Percentiles rank a stretch among this genome's conserved stretches.
Conservation (phyloP, 2,329 filamentous ascomycete species). For the Emergomyces africanus region DNA sequence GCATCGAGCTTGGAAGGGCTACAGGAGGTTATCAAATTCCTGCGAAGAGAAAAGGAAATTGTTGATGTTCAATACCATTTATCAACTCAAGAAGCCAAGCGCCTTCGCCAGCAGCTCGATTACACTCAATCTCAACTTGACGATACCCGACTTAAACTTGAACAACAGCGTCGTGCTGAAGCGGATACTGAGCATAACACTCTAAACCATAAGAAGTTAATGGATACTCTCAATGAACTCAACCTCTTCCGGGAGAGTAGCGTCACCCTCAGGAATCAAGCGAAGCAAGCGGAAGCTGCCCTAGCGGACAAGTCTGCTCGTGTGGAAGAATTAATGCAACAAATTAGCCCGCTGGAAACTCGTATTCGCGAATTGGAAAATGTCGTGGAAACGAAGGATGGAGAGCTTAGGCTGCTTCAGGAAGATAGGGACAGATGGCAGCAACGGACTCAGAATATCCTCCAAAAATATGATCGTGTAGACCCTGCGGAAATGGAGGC, state of each 20-base stretch:
- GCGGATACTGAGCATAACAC: conserved; percentile 60
- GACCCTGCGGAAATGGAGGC: conserved; percentile 88
- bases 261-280: conserved; percentile 76
- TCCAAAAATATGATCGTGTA: conserved; percentile 90
- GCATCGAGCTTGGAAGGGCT: conserved; percentile 57
- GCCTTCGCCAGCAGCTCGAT: conserved; percentile 79
- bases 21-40: conserved; percentile 79
- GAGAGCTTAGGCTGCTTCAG: conserved; percentile 77
- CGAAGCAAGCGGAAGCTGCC: conserved; percentile 62
- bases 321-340: conserved; percentile 59
- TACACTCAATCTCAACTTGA: conserved; percentile 81
- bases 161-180: conserved; percentile 71
- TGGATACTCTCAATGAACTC: conserved; percentile 89
- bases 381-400: conserved; percentile 66
- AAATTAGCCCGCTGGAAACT: conserved; percentile 70
- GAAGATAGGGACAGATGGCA: conserved; percentile 92
- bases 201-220: conserved; percentile 74
- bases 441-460: conserved; percentile 87
- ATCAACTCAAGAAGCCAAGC: conserved; percentile 74
- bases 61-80: conserved; percentile 92
- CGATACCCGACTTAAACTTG: conserved; percentile 74
- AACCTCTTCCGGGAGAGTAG: conserved; percentile 95
- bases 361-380: conserved; percentile 73
- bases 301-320: conserved; percentile 61
- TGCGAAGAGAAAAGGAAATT: conserved; percentile 94